phyloP scores from a whole-genome alignment of 306 rosid genomes.

The Acacia acuminata region DNA sequence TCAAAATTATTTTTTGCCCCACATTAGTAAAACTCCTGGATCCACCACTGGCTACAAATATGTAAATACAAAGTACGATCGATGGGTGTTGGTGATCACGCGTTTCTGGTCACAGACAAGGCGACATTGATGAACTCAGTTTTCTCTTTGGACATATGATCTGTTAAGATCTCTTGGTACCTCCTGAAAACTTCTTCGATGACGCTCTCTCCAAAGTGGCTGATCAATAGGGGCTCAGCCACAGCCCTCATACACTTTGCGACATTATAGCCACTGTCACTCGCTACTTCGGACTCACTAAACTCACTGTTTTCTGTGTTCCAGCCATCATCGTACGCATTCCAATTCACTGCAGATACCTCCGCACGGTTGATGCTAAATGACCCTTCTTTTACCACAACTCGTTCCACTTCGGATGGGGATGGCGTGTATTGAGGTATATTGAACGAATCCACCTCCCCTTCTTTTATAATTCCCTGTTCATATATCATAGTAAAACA shows the following conservation, averaged over 20 bases:
- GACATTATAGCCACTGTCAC: slow-evolving; percentile 31
- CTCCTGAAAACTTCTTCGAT: slow-evolving; percentile 34
- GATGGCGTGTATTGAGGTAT: slow-evolving; percentile 61
- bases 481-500: not conserved
- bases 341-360: slow-evolving; percentile 41
- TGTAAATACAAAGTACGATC: not conserved
- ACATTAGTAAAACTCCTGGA: too few relatives aligned
- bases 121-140: slow-evolving; percentile 34
- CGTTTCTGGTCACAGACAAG: not conserved
- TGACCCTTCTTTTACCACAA: slow-evolving; percentile 51
- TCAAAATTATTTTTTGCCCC: too few relatives aligned
- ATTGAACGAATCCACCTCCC: slow-evolving; percentile 50
- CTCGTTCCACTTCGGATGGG: slow-evolving; percentile 42
- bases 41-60: not conserved
- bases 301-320: slow-evolving; percentile 6
- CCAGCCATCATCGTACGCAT: slow-evolving; percentile 32
- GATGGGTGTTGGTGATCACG: not conserved
- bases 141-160: slow-evolving; percentile 37
- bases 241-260: slow-evolving; percentile 49
- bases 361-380: slow-evolving; percentile 35
- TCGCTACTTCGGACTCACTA: not conserved
- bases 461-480: slow-evolving; percentile 49
- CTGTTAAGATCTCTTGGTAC: slow-evolving; percentile 24
- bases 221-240: slow-evolving; percentile 29
- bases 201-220: slow-evolving; percentile 39